Base-by-base conservation (phyloP, 2,329 filamentous ascomycete species). In the Cercospora sp. region DNA sequence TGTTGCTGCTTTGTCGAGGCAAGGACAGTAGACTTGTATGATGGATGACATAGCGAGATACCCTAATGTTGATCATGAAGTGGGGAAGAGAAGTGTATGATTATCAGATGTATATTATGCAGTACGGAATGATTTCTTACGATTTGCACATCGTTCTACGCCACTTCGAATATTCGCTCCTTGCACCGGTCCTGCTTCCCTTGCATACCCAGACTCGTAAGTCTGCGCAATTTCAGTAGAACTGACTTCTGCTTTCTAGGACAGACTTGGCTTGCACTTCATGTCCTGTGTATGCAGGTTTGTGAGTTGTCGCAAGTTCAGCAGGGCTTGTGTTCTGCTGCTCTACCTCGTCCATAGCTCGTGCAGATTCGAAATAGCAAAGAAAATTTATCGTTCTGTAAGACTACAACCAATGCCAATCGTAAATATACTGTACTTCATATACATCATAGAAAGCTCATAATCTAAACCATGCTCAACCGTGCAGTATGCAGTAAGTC, bases 1-100 rank as follows among this genome's bases (percentile, higher is more conserved):
- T 20, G 60, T 67, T n/a, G 59, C 59, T 42, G 31, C 59, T 18
- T 61, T 61, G 59, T 42, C 59, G 53, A 58, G 53, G 23, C 26
- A 30, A 26, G 26, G 30, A 13, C 53, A 58, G 53, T 58, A 58
- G 53, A 10, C 26, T 26, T 5, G 26, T 16, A 58, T 9, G 26
- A 31, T 53, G 48, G 48, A 53, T 31, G 53, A 58, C 7, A 31
- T 16, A n/a, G 5, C 18, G 30, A 16, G 53, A 58, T 58, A 58
- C 53, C 30, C 30, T n/a, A 20, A 58, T 30, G 8, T 33, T 58
- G 20, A n/a, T 58, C 53, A 33, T 1, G 7, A 8, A 5, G 3
- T 31, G n/a, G 8, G 30, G 13, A 16, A 33, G 26, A 58, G 53
- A n/a, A 58, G 13, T 58, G 53, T 58, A 58, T 13, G 26, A 58